Percentiles rank a stretch among this genome's conserved stretches.
Conservation (phyloP, 2,329 filamentous ascomycete genomes). For the Cercospora citrullina region DNA sequence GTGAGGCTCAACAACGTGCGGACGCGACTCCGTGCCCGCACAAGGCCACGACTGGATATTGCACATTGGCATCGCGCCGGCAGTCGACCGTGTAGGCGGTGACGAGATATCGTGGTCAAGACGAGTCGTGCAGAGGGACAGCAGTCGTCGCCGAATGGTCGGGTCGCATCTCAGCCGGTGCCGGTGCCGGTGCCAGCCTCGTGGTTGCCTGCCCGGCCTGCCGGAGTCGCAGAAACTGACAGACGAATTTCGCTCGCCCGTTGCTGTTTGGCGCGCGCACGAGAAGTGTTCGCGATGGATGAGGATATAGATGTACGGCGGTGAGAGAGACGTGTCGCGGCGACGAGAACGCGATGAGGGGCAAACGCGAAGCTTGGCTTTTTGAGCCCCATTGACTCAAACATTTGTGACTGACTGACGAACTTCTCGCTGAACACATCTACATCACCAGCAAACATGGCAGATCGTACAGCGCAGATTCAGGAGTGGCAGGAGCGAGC, state of each 20-base stretch:
- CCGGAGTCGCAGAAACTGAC: not conserved
- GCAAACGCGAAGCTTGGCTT: conserved; percentile 1
- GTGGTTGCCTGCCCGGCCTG: not conserved
- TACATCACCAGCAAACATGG: conserved; percentile 1
- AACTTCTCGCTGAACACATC: not conserved
- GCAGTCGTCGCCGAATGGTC: not conserved
- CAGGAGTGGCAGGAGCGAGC: conserved; percentile 59
- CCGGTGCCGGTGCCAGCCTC: not conserved
- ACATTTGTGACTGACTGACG: not conserved
- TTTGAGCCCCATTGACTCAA: conserved; percentile 1
- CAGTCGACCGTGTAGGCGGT: not conserved
- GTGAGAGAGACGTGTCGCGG: not conserved
- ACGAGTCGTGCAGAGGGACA: not conserved
- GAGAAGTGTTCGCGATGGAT: not conserved
- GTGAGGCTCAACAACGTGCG: not conserved
- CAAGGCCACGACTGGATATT: not conserved
- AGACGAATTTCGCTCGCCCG: not conserved
- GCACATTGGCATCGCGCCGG: not conserved
- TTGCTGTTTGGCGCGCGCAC: too few relatives aligned
- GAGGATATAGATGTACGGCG: not conserved
- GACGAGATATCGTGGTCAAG: not conserved
- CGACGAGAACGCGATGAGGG: not conserved
- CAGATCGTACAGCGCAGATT: conserved; percentile 33
- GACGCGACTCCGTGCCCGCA: not conserved
- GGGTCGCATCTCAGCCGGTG: not conserved